Conservation (phyloP, 129 eudicot species). For the Flaveria sonorensis region DNA sequence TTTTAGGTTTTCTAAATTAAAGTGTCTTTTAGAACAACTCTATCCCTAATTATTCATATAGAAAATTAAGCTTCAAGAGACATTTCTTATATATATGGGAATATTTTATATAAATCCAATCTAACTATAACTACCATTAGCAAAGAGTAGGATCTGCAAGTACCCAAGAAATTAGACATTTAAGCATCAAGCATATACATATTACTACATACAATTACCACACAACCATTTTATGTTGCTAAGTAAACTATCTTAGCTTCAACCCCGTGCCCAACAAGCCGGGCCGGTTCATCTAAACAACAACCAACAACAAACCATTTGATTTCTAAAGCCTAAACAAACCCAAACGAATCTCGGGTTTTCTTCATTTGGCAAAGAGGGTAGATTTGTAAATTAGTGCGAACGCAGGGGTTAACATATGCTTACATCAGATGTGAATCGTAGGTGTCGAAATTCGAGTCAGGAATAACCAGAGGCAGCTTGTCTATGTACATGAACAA, state of each 20-base stretch:
- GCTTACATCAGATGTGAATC: slow-evolving; percentile 24
- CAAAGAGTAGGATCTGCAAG: not conserved
- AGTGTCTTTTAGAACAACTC: no score
- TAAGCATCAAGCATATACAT: slow-evolving; percentile 39
- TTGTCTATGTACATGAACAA: slow-evolving; percentile 25
- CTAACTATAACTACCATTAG: not conserved
- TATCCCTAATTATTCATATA: no score
- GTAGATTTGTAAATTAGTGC: slow-evolving; percentile 17
- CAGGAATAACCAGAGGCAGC: slow-evolving; percentile 13
- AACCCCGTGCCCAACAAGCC: slow-evolving; percentile 45
- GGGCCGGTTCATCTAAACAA: slow-evolving; percentile 41
- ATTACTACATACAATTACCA: slow-evolving; percentile 44
- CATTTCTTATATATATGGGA: no score
- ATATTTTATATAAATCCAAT: no score
- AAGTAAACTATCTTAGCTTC: slow-evolving; percentile 32
- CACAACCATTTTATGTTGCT: slow-evolving; percentile 39
- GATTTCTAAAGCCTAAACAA: slow-evolving; percentile 31
- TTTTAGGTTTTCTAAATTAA: no score
- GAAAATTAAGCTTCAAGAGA: no score
- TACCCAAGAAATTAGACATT: slow-evolving; percentile 19
- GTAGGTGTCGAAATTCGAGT: slow-evolving; percentile 16
- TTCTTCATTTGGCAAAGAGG: slow-evolving; percentile 7
- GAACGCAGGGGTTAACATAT: slow-evolving; percentile 16
- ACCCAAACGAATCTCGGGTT: slow-evolving; percentile 28
- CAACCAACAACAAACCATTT: slow-evolving; percentile 33